Percentiles rank a stretch among this genome's conserved stretches.
phyloP scores from a whole-genome alignment of 352 stramenopile genomes.

The Phytophthora meadii region DNA sequence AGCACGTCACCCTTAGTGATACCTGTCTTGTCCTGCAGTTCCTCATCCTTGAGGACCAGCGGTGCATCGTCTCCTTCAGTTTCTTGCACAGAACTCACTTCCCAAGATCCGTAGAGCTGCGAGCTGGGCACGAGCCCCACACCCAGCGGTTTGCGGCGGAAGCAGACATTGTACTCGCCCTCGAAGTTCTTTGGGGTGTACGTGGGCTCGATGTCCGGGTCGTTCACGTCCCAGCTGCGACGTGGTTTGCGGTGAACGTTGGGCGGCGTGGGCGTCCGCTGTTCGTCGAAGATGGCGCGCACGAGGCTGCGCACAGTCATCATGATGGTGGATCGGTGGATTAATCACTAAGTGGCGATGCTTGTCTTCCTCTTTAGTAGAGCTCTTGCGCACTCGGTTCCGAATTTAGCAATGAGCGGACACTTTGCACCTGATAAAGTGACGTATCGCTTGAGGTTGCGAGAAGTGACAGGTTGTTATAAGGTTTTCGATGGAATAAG shows the following conservation, averaged over 20 bases:
- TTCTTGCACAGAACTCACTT: conserved; percentile 63
- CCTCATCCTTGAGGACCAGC: conserved; percentile 10
- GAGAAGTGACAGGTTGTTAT: conserved; percentile 4
- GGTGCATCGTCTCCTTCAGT: conserved; percentile 8
- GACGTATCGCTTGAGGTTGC: conserved; percentile 24
- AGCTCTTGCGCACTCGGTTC: conserved; percentile 10
- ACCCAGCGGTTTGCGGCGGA: conserved; percentile 68
- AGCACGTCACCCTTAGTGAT: conserved; percentile 67
- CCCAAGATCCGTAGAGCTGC: conserved; percentile 82
- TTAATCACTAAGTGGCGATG: conserved; percentile 2
- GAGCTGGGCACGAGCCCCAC: conserved; percentile 82
- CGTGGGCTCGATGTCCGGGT: conserved; percentile 30
- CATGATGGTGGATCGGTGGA: conserved; percentile 24
- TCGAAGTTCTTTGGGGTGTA: conserved; percentile 61
- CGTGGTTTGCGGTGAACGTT: conserved; percentile 3
- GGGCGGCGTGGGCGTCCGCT: conserved; percentile 19
- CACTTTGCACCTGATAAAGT: conserved; percentile 25
- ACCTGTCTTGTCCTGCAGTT: conserved; percentile 13
- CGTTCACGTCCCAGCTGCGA: conserved; percentile 28
- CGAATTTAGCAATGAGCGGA: conserved; percentile 19
- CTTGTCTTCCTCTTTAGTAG: neutral
- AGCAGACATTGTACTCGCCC: conserved; percentile 76
- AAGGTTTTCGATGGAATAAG: neutral
- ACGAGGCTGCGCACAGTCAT: conserved; percentile 39
- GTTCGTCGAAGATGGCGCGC: conserved; percentile 47